phyloP scores from a whole-genome alignment of 2,329 filamentous ascomycete species.

The Emergomyces pasteurianus region DNA sequence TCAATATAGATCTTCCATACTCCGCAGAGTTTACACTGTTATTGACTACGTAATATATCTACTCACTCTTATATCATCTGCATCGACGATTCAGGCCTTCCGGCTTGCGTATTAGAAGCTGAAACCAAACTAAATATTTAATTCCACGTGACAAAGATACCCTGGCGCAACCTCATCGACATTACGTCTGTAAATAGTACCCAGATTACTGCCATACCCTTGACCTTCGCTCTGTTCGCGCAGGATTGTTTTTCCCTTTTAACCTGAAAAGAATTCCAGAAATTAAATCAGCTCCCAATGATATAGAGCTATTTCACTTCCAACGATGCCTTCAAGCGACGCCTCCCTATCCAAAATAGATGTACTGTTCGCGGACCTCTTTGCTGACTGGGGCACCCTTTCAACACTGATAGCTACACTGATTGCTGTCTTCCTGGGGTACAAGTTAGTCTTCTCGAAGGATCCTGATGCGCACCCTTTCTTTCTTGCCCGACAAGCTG shows the following conservation, averaged over 20 bases:
- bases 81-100: not conserved
- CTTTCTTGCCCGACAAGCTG: conserved; percentile 73
- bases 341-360: conserved; percentile 57
- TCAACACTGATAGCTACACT: conserved; percentile 59
- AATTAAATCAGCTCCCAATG: not conserved
- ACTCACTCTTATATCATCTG: not conserved
- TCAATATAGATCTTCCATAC: not conserved
- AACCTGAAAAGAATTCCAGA: not conserved
- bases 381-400: conserved; percentile 72
- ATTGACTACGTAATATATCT: not conserved
- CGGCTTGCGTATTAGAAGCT: not conserved
- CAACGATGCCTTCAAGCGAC: conserved; percentile 33
- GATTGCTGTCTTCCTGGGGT: conserved; percentile 56
- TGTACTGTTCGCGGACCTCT: conserved; percentile 52
- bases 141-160: not conserved
- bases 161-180: no score
- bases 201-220: not conserved
- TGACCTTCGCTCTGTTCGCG: not conserved
- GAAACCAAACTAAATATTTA: not conserved
- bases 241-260: not conserved
- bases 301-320: not conserved
- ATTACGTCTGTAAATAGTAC: no score
- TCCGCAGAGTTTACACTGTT: not conserved
- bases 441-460: conserved; percentile 55
- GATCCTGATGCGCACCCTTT: conserved; percentile 90